phyloP scores from a whole-genome alignment of 257 asterid genomes.

The Nicotiana otophora region DNA sequence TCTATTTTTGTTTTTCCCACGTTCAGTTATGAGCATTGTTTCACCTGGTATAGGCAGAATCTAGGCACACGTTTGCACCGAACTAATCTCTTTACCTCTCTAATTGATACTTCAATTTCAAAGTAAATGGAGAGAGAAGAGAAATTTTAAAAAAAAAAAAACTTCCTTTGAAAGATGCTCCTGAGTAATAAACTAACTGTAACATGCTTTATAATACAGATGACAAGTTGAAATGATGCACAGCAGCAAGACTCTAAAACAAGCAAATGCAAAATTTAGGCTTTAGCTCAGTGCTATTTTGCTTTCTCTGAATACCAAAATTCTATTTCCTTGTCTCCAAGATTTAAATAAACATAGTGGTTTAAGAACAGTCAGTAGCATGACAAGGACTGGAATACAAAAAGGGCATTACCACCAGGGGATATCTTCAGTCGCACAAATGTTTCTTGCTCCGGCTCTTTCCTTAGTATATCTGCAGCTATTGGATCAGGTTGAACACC shows the following conservation, averaged over 20 bases:
- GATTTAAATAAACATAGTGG: not conserved
- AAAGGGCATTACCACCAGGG: conserved; percentile 59
- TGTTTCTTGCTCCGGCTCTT: conserved; percentile 89
- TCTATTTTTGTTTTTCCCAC: not conserved
- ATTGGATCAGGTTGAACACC: conserved; percentile 92
- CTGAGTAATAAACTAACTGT: not conserved
- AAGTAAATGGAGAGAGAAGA: not conserved
- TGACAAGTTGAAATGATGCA: not conserved
- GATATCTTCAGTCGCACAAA: conserved; percentile 80
- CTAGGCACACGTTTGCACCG: not conserved
- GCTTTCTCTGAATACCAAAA: not conserved
- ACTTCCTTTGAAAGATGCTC: not conserved
- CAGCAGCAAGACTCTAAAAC: not conserved
- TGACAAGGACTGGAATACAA: conserved; percentile 5
- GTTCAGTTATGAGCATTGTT: not conserved
- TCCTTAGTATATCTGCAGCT: conserved; percentile 88
- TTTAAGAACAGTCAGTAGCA: not conserved
- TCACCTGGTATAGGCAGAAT: not conserved
- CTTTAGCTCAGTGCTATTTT: not conserved
- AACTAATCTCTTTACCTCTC: not conserved
- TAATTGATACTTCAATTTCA: not conserved
- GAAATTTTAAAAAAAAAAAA: not conserved
- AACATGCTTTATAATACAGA: not conserved
- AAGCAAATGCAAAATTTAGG: not conserved
- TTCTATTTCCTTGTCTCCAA: not conserved